Evolutionary conservation across 805 yeast genomes (phyloP).

Genomic region (Myxozyma monticola): DNA sequence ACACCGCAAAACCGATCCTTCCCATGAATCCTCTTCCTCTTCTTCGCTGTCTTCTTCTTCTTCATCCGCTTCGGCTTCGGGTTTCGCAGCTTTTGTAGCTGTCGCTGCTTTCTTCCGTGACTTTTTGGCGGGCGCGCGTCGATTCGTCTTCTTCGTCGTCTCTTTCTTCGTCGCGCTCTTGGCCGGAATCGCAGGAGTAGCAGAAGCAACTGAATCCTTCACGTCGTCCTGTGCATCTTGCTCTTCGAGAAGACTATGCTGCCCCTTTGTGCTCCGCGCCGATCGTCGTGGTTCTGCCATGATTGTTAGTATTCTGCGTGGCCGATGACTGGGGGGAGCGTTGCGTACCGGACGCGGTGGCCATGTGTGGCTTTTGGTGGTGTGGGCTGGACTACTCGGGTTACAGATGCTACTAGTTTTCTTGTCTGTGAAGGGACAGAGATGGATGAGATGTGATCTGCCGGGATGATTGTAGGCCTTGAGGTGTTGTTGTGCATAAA

Average conservation of each 20-base stretch:
- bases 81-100: constrained; percentile 24
- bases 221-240: background rate
- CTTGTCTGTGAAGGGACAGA: background rate
- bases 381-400: background rate
- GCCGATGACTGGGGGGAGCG: background rate
- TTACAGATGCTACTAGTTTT: background rate
- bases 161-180: background rate
- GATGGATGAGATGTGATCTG: background rate
- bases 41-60: constrained; percentile 10
- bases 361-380: too few relatives aligned
- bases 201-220: background rate
- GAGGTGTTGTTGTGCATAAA: too few relatives aligned
- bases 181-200: background rate
- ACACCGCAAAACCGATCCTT: constrained; percentile 33
- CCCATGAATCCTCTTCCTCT: constrained; percentile 27
- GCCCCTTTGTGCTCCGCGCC: constrained; percentile 43
- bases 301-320: background rate
- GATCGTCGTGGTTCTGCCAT: constrained; percentile 41
- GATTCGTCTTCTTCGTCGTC: background rate
- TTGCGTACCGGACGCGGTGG: too few relatives aligned
- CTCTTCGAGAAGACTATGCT: constrained; percentile 31
- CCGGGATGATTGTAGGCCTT: too few relatives aligned
- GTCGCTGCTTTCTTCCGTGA: constrained; percentile 12
- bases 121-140: constrained; percentile 6
- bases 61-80: background rate